Base-by-base conservation (phyloP, 2,329 filamentous ascomycete genomes). In the Parastagonospora avenae region DNA sequence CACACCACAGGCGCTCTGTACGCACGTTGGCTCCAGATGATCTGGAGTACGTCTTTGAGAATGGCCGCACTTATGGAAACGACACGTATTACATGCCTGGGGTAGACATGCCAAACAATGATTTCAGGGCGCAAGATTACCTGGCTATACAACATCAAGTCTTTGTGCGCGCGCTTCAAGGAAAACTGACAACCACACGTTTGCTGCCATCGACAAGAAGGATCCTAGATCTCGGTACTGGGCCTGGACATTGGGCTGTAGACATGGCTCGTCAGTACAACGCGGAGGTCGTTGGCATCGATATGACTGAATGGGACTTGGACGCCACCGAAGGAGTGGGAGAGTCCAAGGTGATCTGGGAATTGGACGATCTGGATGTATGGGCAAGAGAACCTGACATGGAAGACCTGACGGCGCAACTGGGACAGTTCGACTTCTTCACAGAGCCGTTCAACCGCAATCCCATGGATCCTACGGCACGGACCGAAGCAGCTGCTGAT, bases 61-160 rank as follows among this genome's bases (percentile, higher is more conserved):
- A 88, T 70, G 83, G 80, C 37, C 82, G 86, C 16, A 79, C 73
- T 24, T 82, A 86, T 57, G 86, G 85, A 64, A 85, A 86, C 62
- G 77, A 81, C 30, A 77, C 79, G 30, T 88, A 87, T 63, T 85
- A 79, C 67, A 85, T 88, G 79, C 86, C 86, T 11, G 87, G 87
- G 67, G 44, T 53, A 12, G 62, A 51, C 37, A 46, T 56, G 44
- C 57, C 46, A 12, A 49, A 54, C 19, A 46, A 48, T 19, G 86
- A 88, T 61, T 82, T 87, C 39, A 73, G 79, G 39, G 86, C 89
- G 64, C 84, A 87, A 68, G 83, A 84, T 39, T 82, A 86, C 36
- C 70, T 87, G 43, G 80, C 82, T 50, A 76, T 89, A 45, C 75
- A 84, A 33, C 85, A 89, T 57, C 84, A 87, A 64, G 81, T 87